Evolutionary conservation across 139 green algal species (phyloP).

Genomic region (Yamagishiella unicocca): DNA sequence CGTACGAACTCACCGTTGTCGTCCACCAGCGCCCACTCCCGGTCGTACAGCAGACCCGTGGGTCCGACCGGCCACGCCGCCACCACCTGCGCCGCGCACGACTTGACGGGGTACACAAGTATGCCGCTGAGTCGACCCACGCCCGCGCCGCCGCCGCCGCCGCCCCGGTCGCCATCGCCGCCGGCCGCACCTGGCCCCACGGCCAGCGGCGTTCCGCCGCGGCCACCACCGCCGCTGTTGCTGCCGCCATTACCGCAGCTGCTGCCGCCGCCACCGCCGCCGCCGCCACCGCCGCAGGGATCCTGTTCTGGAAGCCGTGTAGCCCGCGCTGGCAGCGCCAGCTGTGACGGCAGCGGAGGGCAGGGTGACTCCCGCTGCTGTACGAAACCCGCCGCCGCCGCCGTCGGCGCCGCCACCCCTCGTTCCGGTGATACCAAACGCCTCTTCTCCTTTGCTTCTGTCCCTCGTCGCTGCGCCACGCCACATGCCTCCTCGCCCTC

Average conservation of each 20-base stretch:
- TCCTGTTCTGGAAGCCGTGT: too few species aligned
- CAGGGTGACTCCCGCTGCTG: too few species aligned
- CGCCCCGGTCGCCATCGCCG: too few species aligned
- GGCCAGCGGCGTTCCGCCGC: background rate
- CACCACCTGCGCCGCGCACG: slow-evolving; percentile 68
- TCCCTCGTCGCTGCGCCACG: too few species aligned
- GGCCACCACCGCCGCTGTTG: background rate
- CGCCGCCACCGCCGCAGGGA: background rate
- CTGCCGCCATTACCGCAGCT: background rate
- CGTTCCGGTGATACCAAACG: too few species aligned
- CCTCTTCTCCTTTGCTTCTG: too few species aligned
- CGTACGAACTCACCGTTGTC: slow-evolving; percentile 41
- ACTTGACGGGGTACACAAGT: slow-evolving; percentile 95
- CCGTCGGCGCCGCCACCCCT: too few species aligned
- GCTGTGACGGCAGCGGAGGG: too few species aligned
- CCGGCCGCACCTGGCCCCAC: background rate
- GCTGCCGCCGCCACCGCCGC: background rate
- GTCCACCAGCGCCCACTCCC: slow-evolving; percentile 87
- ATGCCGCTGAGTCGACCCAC: slow-evolving; percentile 61
- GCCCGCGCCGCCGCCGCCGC: background rate
- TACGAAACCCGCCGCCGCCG: too few species aligned
- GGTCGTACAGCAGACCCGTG: slow-evolving; percentile 86
- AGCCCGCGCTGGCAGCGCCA: too few species aligned
- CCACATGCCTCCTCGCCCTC: too few species aligned
- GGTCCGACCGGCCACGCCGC: slow-evolving; percentile 72